Evolutionary conservation across 1,284 basidiomycete genomes (phyloP).

Genomic region (Ceratobasidium papillatum): DNA sequence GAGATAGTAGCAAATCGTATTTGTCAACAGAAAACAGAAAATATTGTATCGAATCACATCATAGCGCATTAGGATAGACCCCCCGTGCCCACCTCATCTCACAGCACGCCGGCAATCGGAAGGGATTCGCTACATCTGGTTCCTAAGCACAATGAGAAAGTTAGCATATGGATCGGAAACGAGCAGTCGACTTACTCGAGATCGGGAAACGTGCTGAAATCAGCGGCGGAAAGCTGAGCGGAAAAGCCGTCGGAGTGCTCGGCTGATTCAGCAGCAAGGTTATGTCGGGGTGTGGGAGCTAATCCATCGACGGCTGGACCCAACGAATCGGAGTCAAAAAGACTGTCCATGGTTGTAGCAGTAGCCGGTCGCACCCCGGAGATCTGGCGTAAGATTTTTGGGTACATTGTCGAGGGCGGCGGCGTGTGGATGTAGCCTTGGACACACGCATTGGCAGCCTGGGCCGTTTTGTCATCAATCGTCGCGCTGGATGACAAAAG

Average conservation of each 20-base stretch:
- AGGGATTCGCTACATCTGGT: neutral
- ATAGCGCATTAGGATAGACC: neutral
- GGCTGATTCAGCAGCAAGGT: neutral
- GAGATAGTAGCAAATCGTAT: neutral
- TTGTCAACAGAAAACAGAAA: neutral
- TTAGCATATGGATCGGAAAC: neutral
- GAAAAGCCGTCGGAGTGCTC: neutral
- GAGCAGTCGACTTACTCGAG: neutral
- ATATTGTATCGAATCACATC: neutral
- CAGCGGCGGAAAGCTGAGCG: neutral
- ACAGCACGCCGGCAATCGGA: neutral
- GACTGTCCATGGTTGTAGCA: neutral
- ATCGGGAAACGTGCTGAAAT: neutral
- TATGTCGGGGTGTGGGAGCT: neutral
- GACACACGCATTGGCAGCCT: neutral
- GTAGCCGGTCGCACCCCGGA: neutral
- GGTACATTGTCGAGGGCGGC: neutral
- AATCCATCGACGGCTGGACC: neutral
- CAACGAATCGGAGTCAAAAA: neutral
- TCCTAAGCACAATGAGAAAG: neutral
- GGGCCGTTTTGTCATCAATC: neutral
- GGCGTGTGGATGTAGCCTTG: neutral
- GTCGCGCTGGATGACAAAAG: neutral
- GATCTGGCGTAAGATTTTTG: neutral
- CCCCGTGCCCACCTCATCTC: neutral